A percentile compares a stretch with the other conserved stretches of the same genome.
Conservation (phyloP, 164 flowering plant species). For the Liquidambar formosana region DNA sequence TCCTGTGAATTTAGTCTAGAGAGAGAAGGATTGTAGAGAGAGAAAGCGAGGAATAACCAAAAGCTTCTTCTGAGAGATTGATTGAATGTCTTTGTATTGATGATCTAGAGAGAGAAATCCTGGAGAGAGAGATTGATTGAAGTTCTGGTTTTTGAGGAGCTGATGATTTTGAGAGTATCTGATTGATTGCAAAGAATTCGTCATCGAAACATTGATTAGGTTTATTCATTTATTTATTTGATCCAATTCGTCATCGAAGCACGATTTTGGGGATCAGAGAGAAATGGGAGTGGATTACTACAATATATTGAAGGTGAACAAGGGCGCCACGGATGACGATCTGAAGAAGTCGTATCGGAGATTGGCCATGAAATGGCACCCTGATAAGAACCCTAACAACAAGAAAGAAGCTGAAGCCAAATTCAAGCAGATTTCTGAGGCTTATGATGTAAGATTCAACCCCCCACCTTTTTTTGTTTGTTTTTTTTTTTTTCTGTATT, state of each 20-base stretch:
- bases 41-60: no score
- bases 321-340: constrained; percentile 64
- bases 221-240: no score
- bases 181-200: no score
- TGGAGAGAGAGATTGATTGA: not conserved
- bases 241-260: no score
- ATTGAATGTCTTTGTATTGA: not conserved
- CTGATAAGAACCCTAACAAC: constrained; percentile 66
- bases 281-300: constrained; percentile 69
- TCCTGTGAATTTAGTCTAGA: no score
- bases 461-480: not conserved
- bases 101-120: constrained; percentile 8
- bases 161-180: not conserved
- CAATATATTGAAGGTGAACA: constrained; percentile 46
- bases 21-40: no score
- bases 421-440: constrained; percentile 78
- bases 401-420: constrained; percentile 72
- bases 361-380: constrained; percentile 82
- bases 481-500: not conserved
- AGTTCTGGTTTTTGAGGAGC: not conserved
- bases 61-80: no score
- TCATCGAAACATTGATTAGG: no score
- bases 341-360: constrained; percentile 62
- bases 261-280: not conserved
- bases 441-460: constrained; percentile 49